These are phyloP conservation scores for Yamadazyma philogaea DNA, from an alignment of 805 yeast genomes.

Conservation along the genomic window DNA sequence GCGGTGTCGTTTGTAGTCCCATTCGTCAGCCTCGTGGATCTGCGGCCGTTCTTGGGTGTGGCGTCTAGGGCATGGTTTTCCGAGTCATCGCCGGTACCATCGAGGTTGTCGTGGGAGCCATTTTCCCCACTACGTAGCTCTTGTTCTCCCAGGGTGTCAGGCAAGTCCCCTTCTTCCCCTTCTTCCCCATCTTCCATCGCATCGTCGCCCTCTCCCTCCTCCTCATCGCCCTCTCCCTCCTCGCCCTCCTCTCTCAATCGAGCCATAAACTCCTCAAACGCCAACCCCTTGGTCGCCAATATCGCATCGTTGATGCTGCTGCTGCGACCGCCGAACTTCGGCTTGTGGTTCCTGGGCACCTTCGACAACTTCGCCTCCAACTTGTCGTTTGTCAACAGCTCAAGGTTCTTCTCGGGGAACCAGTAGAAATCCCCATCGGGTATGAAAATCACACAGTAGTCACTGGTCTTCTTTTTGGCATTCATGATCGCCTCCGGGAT, in stretches of 20 bases:
- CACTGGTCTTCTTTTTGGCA: slow-evolving; percentile 35
- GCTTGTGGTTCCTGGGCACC: slow-evolving; percentile 14
- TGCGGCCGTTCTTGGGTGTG: slow-evolving; percentile 8
- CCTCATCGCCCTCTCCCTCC: slow-evolving; percentile 14
- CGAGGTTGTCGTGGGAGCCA: slow-evolving; percentile 6
- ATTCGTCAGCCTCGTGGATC: slow-evolving; percentile 27
- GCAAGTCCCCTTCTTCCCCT: slow-evolving; percentile 14
- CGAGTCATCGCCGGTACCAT: too few relatives aligned
- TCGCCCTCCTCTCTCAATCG: slow-evolving; percentile 20
- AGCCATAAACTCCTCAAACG: slow-evolving; percentile 35
- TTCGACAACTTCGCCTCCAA: slow-evolving; percentile 23
- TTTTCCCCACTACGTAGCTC: too few relatives aligned
- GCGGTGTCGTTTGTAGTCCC: slow-evolving; percentile 22
- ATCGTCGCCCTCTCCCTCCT: slow-evolving; percentile 17
- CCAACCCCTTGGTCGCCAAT: slow-evolving; percentile 34
- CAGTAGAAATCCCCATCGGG: slow-evolving; percentile 47
- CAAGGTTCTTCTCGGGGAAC: slow-evolving; percentile 40
- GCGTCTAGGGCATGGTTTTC: too few relatives aligned
- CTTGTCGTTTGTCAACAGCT: slow-evolving; percentile 28
- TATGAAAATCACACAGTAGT: slow-evolving; percentile 42
- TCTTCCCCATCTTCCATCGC: slow-evolving; percentile 17
- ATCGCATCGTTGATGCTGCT: slow-evolving; percentile 36
- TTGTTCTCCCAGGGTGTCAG: slow-evolving; percentile 9
- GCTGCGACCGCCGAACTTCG: slow-evolving; percentile 21
- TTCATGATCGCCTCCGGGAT: slow-evolving; percentile 34